Conservation (phyloP, 768 basidiomycete genomes). For the Hericium erinaceus region DNA sequence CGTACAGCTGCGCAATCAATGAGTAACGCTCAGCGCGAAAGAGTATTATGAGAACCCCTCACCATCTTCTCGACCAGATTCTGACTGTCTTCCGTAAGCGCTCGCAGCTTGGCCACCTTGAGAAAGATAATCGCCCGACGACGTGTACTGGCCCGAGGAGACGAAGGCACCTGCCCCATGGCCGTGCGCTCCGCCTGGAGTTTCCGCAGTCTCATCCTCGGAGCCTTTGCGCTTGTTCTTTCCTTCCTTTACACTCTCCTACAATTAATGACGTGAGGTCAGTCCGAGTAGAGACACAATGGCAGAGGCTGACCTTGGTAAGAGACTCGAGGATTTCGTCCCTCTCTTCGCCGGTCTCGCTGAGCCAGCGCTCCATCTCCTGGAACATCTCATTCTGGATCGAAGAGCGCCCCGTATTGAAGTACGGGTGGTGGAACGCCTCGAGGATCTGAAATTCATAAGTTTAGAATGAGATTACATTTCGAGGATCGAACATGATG, state of each 20-base stretch:
- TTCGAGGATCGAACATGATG: not conserved
- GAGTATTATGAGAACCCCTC: not conserved
- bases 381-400: constrained; percentile 57
- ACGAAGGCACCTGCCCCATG: not conserved
- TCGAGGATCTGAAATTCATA: constrained; percentile 34
- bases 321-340: constrained; percentile 37
- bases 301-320: constrained; percentile 35
- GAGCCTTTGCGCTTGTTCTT: constrained; percentile 7
- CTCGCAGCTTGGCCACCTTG: not conserved
- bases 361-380: constrained; percentile 44
- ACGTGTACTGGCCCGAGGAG: not conserved
- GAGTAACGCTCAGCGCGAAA: no score
- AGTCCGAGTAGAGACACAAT: not conserved
- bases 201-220: constrained; percentile 1
- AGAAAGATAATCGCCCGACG: not conserved
- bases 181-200: not conserved
- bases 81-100: not conserved
- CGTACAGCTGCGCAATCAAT: no score
- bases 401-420: constrained; percentile 39
- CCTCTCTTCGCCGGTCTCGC: constrained; percentile 34
- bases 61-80: not conserved
- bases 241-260: constrained; percentile 2
- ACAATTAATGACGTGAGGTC: not conserved
- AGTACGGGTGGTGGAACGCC: constrained; percentile 67
- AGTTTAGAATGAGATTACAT: not conserved